Conservation (phyloP, 208 protist genomes). For the Naegleria fowleri region DNA sequence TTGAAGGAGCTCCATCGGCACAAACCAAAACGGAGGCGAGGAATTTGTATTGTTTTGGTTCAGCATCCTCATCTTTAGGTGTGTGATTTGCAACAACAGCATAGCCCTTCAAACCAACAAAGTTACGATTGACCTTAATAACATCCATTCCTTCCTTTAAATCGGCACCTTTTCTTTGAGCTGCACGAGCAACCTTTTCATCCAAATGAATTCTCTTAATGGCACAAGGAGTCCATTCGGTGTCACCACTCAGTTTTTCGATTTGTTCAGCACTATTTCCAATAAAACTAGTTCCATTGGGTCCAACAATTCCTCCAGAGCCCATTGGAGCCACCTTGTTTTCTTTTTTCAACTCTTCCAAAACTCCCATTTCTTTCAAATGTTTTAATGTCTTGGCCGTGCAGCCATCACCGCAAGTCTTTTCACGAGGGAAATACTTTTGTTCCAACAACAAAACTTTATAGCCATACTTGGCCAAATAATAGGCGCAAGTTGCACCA, state of each 20-base stretch:
- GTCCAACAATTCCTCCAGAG: neutral
- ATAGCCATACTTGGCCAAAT: neutral
- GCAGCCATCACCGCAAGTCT: neutral
- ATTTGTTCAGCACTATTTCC: neutral
- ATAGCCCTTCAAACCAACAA: neutral
- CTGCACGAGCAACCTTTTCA: neutral
- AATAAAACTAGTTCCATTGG: neutral
- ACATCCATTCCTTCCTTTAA: neutral
- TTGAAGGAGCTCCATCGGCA: neutral
- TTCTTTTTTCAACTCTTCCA: neutral
- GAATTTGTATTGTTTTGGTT: neutral
- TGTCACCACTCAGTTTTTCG: neutral
- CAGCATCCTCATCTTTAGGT: neutral
- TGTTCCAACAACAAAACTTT: neutral
- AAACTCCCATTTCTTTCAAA: constrained; percentile 13
- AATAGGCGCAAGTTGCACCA: constrained; percentile 1
- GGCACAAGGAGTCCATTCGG: neutral
- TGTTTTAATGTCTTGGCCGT: neutral
- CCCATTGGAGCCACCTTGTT: neutral
- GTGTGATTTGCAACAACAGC: neutral
- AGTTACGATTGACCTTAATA: neutral
- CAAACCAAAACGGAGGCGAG: neutral
- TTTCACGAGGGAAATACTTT: neutral
- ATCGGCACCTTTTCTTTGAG: neutral
- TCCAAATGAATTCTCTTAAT: neutral